Evolutionary conservation across 768 basidiomycete species (phyloP).

Genomic region (Pholiota microspora): DNA sequence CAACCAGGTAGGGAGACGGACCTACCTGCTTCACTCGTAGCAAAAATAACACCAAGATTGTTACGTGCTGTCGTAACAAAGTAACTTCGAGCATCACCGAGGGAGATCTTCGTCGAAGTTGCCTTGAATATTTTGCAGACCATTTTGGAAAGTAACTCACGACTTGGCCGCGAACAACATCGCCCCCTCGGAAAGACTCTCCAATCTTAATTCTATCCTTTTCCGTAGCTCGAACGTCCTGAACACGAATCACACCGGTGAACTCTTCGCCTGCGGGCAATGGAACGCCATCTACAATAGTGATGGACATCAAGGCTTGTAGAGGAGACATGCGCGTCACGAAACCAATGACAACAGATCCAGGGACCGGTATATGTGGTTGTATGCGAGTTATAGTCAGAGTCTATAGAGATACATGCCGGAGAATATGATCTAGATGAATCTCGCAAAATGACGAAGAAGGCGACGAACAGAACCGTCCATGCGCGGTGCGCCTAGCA

Average conservation of each 20-base stretch:
- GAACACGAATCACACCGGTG: slow-evolving; percentile 80
- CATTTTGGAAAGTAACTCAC: slow-evolving; percentile 41
- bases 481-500: slow-evolving; percentile 61
- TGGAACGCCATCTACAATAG: slow-evolving; percentile 84
- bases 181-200: slow-evolving; percentile 90
- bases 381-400: slow-evolving; percentile 63
- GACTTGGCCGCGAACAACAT: slow-evolving; percentile 84
- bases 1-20: slow-evolving; percentile 6
- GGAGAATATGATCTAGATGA: slow-evolving; percentile 17
- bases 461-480: slow-evolving; percentile 65
- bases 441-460: slow-evolving; percentile 16
- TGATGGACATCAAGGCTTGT: slow-evolving; percentile 81
- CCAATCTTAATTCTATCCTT: slow-evolving; percentile 88
- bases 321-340: slow-evolving; percentile 81
- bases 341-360: slow-evolving; percentile 78
- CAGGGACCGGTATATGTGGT: slow-evolving; percentile 70
- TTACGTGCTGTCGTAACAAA: slow-evolving; percentile 90
- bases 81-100: slow-evolving; percentile 90
- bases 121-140: background rate
- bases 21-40: slow-evolving; percentile 81
- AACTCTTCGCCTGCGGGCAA: slow-evolving; percentile 86
- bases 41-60: slow-evolving; percentile 89
- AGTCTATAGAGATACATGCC: slow-evolving; percentile 40
- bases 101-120: slow-evolving; percentile 67
- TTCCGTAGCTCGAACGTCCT: slow-evolving; percentile 89